Evolutionary conservation across 2,329 filamentous ascomycete species (phyloP).

Genomic region (Pseudopyricularia javanii): DNA sequence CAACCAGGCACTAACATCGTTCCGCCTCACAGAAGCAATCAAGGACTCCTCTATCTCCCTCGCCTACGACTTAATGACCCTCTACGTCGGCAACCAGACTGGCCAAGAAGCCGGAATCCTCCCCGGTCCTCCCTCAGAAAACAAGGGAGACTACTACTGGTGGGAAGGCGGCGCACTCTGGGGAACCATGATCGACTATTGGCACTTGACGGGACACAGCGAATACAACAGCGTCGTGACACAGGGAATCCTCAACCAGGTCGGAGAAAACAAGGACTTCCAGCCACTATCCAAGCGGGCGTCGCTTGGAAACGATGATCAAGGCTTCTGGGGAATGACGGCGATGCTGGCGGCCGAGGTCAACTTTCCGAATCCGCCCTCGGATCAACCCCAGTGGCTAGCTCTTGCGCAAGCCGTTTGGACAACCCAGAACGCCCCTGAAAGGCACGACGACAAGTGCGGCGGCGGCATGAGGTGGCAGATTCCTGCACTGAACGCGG

Average conservation of each 20-base stretch:
- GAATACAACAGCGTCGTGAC: conserved; percentile 49
- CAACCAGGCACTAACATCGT: neutral
- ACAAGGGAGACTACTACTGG: conserved; percentile 54
- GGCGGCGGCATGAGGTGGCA: conserved; percentile 67
- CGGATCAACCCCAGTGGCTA: conserved; percentile 45
- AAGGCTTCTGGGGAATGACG: conserved; percentile 59
- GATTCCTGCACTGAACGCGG: conserved; percentile 59
- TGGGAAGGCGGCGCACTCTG: conserved; percentile 62
- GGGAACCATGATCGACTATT: conserved; percentile 58
- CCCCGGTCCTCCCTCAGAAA: conserved; percentile 36
- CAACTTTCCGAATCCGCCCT: conserved; percentile 46
- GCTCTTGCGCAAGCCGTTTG: conserved; percentile 60
- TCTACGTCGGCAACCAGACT: conserved; percentile 1
- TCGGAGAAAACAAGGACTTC: conserved; percentile 37
- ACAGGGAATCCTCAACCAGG: conserved; percentile 44
- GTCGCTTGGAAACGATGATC: conserved; percentile 54
- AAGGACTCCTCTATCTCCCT: conserved; percentile 1
- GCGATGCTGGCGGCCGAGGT: conserved; percentile 57
- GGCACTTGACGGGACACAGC: conserved; percentile 52
- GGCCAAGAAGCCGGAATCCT: conserved; percentile 43
- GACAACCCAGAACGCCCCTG: conserved; percentile 39
- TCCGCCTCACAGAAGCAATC: neutral
- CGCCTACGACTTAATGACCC: conserved; percentile 2
- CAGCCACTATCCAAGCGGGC: conserved; percentile 49
- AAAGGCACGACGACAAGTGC: conserved; percentile 53